These are phyloP conservation scores for Pyrenula massariospora DNA, from an alignment of 495 filamentous ascomycete species.

Conservation along the genomic window DNA sequence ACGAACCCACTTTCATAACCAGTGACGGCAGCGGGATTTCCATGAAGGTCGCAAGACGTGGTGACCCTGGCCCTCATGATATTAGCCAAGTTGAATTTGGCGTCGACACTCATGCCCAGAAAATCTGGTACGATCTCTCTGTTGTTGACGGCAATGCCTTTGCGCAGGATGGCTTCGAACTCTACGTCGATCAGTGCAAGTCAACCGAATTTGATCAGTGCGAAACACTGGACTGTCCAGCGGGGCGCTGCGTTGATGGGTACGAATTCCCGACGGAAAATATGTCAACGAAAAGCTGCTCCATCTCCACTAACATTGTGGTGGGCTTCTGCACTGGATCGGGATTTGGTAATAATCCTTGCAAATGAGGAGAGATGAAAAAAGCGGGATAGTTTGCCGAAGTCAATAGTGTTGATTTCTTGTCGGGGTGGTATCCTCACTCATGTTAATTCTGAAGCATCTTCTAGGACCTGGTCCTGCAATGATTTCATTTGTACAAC, in stretches of 20 bases:
- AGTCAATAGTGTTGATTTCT: too few species aligned
- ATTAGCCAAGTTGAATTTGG: neutral
- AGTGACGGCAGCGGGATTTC: too few species aligned
- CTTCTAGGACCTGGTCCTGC: too few species aligned
- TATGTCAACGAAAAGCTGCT: too few species aligned
- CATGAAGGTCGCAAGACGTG: neutral
- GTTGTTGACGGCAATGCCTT: neutral
- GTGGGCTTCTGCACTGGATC: too few species aligned
- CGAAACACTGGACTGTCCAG: neutral
- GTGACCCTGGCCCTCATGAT: neutral
- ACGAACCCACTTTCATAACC: neutral
- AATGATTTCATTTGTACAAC: too few species aligned
- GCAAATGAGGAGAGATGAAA: too few species aligned
- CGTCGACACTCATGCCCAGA: neutral
- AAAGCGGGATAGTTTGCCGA: too few species aligned
- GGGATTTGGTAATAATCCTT: too few species aligned
- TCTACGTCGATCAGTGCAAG: neutral
- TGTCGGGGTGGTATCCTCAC: too few species aligned
- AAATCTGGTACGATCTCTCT: neutral
- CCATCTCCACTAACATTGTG: too few species aligned
- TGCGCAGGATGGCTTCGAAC: neutral
- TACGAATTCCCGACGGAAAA: neutral
- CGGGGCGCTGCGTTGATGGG: neutral
- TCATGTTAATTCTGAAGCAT: too few species aligned
- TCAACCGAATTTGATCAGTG: neutral